These are phyloP conservation scores for Fraxinus ornus DNA, from an alignment of 305 asterid species.

Conservation along the genomic window DNA sequence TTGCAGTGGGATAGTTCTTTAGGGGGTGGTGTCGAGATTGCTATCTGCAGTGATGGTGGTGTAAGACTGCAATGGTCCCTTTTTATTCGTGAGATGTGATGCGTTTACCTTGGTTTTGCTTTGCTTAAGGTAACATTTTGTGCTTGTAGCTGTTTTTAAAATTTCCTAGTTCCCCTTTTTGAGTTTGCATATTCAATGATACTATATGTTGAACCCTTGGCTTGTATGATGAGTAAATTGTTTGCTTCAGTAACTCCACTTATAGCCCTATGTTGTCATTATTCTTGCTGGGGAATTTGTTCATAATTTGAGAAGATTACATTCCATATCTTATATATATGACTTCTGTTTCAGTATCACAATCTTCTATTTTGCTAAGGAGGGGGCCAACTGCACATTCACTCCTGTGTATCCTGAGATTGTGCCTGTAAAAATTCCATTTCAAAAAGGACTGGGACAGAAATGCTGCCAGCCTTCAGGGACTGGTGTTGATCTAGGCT, in stretches of 20 bases:
- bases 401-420: slow-evolving; percentile 70
- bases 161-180: background rate
- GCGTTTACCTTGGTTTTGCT: background rate
- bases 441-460: slow-evolving; percentile 75
- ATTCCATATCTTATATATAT: slow-evolving; percentile 20
- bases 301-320: background rate
- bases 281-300: background rate
- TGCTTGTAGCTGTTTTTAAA: background rate
- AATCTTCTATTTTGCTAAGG: slow-evolving; percentile 76
- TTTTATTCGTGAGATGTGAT: background rate
- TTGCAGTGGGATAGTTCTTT: background rate
- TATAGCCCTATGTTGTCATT: background rate
- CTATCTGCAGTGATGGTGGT: background rate
- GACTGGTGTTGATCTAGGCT: slow-evolving; percentile 81
- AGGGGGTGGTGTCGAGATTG: background rate
- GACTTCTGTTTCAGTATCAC: slow-evolving; percentile 55
- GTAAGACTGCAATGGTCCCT: background rate
- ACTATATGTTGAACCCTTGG: background rate
- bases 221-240: background rate
- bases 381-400: slow-evolving; percentile 59
- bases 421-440: slow-evolving; percentile 59
- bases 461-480: slow-evolving; percentile 80
- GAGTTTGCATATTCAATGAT: background rate
- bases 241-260: background rate
- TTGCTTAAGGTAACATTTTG: background rate